Evolutionary conservation across 352 stramenopile genomes (phyloP).

Genomic region (Globisporangium yorkense): DNA sequence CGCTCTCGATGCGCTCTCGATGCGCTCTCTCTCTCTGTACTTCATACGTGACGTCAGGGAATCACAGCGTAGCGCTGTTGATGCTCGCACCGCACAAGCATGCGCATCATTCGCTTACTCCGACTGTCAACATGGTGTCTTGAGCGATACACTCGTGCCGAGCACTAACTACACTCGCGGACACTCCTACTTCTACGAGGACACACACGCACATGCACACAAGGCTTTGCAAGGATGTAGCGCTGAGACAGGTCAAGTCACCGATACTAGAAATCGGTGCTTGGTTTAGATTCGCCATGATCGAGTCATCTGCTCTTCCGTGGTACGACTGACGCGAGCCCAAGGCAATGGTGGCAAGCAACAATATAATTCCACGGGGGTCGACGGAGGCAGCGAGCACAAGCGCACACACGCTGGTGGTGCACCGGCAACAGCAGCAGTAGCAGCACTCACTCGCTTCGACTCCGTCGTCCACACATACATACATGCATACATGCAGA

Average conservation of each 20-base stretch:
- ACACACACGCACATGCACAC: neutral
- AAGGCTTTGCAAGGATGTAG: conserved; percentile 8
- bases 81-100: too few relatives aligned
- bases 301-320: conserved; percentile 62
- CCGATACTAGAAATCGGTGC: conserved; percentile 52
- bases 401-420: neutral
- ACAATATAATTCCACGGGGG: conserved; percentile 61
- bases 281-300: conserved; percentile 87
- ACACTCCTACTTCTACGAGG: neutral
- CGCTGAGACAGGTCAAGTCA: conserved; percentile 86
- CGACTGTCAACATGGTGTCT: too few relatives aligned
- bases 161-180: neutral
- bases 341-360: conserved; percentile 73
- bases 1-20: too few relatives aligned
- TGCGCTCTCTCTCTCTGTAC: too few relatives aligned
- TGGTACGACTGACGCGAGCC: conserved; percentile 75
- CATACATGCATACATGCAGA: neutral
- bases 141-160: too few relatives aligned
- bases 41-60: too few relatives aligned
- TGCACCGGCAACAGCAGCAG: neutral
- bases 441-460: neutral
- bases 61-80: too few relatives aligned
- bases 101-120: too few relatives aligned
- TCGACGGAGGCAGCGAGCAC: neutral
- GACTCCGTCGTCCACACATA: neutral